Evolutionary conservation across 352 stramenopile species (phyloP), one percentile per base, ranked within the genome.

Genomic region (Pythium grandisporangium): DNA sequence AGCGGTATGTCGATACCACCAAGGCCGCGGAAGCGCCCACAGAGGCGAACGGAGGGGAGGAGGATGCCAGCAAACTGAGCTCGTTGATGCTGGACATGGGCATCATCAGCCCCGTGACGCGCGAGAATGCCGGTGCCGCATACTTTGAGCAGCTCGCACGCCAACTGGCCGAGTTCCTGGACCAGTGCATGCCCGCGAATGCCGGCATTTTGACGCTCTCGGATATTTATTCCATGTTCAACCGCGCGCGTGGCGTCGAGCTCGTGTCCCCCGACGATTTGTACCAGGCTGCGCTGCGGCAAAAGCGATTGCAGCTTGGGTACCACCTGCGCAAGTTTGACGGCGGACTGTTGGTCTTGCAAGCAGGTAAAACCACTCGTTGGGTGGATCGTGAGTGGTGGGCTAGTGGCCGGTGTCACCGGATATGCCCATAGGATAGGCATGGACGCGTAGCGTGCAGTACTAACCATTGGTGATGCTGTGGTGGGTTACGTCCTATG

Each of bases 221-320:
- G 20, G 96, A 99, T 74, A 92, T 98, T 35, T 99, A 98, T 65
- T 99, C 94, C 57, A 84, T 99, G 47, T 98, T 98, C 50, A 99
- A 99, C 72, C 83, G 95, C 46, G 95, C 96, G 20, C 79, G 96
- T 4, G 96, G 95, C 4, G 96, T 97, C 3, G 96, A 98, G 53
- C 66, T 99, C 30, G 86, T 99, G 37, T 99, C 95, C 21, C 96
- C 96, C 0, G 92, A 98, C 37, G 96, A 99, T 80, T 58, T 99
- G 16, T 87, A 97, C 33, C 80, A 96, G 29, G 93, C 93, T 21
- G 72, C 82, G 24, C 42, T 73, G 32, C 57, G 95, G 42, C 84
- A 97, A 45, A 83, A 87, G 57, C 70, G 67, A 25, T 55, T 96
- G 7, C 57, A 61, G 8, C 74, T 99, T 6, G 93, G 92, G 13